Conservation (phyloP, 208 protist genomes). For the Leptomonas pyrrhocoris region DNA sequence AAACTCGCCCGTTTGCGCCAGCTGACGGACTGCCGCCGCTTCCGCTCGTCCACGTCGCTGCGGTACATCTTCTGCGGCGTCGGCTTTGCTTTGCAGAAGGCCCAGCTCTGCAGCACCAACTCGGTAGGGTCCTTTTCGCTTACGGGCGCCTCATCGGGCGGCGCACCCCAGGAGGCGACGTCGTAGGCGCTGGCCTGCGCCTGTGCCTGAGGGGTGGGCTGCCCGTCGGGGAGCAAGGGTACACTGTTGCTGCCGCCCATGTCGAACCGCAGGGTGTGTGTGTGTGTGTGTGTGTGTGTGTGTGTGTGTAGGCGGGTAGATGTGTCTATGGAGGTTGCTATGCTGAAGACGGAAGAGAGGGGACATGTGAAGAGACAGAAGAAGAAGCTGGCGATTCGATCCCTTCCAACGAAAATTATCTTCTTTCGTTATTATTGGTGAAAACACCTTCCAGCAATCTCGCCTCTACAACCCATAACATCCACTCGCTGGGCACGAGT, state of each 20-base stretch:
- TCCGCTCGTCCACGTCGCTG: constrained; percentile 84
- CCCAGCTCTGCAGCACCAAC: constrained; percentile 91
- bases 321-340: background rate
- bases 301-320: background rate
- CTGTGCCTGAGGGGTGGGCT: constrained; percentile 36
- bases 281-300: background rate
- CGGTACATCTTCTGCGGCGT: constrained; percentile 71
- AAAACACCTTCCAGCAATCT: no score
- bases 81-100: constrained; percentile 90
- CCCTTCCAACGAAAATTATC: no score
- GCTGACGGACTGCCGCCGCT: constrained; percentile 57
- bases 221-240: constrained; percentile 21
- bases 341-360: background rate
- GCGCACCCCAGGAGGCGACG: constrained; percentile 66
- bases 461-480: no score
- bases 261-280: background rate
- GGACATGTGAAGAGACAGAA: no score
- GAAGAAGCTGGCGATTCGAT: no score
- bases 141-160: constrained; percentile 71
- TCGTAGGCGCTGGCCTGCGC: constrained; percentile 27
- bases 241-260: constrained; percentile 35
- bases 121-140: constrained; percentile 81
- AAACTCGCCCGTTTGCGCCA: constrained; percentile 91
- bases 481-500: no score
- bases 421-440: no score